Base-by-base conservation (phyloP, 371 early-diverging fungal genomes). In the Mortierella sp. region DNA sequence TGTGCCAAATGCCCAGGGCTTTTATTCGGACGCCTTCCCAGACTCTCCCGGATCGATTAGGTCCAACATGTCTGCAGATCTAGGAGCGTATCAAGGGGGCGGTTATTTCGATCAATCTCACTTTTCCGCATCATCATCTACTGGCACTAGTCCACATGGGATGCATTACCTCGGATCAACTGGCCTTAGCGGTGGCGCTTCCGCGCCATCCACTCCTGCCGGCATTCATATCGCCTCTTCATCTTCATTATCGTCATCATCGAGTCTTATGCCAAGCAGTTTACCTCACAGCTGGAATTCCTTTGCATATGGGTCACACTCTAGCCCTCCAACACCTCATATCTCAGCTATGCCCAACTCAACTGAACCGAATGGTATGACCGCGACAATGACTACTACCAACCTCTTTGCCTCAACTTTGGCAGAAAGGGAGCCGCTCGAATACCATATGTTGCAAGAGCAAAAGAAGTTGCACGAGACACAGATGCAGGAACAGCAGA, bases 181-280 rank as follows among this genome's bases (percentile, higher is more conserved):
- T 12, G 47, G 63, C 6, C 24, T 54, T 14, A 24, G 66, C 16
- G 47, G 57, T 47, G 63, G 64, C 5, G 22, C 52, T 4, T 71
- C 73, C 5, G 83, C 83, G 11, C 78, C 75, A 5, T 28, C 75
- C 1, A 69, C 78, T 10, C 75, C 83, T 22, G 63, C 69, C 16
- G 55, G 61, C 5, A 26, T 51, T 14, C 62, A 45, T 45, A 35
- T 20, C 24, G n/a, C 26, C 5, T 57, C 52, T 8, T 58, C 67
- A 18, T 61, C 61, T 24, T 16, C 5, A 55, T 40, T 55, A 18
- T 52, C n/a, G 20, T 40, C 43, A 43, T 39, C 63, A 10, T 62
- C 45, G 11, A 37, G 37, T 11, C 9, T 9, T n/a, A 60, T 60
- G 32, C n/a, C 60, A 8, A 57, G 22, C 32, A 58, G 43, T 51